Evolutionary conservation across 768 basidiomycete species (phyloP).

Genomic region (Crepidotus variabilis): DNA sequence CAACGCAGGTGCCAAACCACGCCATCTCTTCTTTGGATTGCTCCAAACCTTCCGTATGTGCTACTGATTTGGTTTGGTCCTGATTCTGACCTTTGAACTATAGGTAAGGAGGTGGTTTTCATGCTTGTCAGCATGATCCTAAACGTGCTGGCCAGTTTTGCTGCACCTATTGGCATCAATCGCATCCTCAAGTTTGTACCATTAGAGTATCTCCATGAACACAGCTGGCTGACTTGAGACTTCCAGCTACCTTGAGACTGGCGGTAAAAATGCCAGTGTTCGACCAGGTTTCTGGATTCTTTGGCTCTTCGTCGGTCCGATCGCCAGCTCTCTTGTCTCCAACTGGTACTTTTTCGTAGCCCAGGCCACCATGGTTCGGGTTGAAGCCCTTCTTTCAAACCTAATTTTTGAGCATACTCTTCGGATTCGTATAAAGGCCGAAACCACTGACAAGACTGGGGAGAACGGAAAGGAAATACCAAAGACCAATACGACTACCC

Average conservation of each 20-base stretch:
- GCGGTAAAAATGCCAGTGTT: constrained; percentile 40
- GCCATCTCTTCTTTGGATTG: constrained; percentile 46
- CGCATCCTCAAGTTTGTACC: constrained; percentile 32
- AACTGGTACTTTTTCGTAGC: constrained; percentile 55
- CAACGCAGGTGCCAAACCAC: constrained; percentile 31
- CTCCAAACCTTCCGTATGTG: constrained; percentile 31
- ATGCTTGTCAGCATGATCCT: constrained; percentile 25
- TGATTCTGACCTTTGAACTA: constrained; percentile 22
- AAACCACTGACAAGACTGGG: constrained; percentile 14
- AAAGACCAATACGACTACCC: constrained; percentile 1
- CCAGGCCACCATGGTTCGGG: constrained; percentile 34
- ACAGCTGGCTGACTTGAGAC: background rate
- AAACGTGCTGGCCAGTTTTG: constrained; percentile 26
- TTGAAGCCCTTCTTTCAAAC: constrained; percentile 41
- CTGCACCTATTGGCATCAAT: constrained; percentile 41
- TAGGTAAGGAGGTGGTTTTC: background rate
- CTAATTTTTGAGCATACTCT: constrained; percentile 45
- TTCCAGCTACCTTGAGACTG: constrained; percentile 52
- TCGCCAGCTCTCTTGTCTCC: constrained; percentile 39
- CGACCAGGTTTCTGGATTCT: constrained; percentile 68
- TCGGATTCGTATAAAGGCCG: constrained; percentile 58
- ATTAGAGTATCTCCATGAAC: background rate
- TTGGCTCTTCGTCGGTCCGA: constrained; percentile 47
- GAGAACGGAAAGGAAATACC: background rate
- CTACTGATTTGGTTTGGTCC: background rate